phyloP scores from a whole-genome alignment of 306 rosid genomes.

The barrel medic (Medicago truncatula) region DNA sequence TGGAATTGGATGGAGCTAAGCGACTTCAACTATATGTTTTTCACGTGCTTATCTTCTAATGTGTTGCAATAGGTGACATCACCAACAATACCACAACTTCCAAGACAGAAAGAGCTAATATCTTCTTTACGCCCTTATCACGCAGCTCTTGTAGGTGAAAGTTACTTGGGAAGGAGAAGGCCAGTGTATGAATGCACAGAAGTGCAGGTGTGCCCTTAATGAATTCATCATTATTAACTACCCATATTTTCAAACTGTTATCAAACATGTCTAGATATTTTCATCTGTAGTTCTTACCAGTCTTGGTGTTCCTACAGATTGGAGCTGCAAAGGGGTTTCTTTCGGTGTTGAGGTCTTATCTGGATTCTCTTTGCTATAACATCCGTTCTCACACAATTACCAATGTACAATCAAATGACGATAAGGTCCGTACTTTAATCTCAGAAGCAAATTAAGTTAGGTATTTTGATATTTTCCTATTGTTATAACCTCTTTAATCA shows the following conservation, averaged over 20 bases:
- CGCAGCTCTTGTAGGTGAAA: constrained; percentile 91
- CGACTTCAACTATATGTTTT: constrained; percentile 6
- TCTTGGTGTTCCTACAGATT: constrained; percentile 53
- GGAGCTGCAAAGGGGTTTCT: constrained; percentile 94
- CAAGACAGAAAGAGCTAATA: constrained; percentile 73
- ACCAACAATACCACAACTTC: constrained; percentile 77
- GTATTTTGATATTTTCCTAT: constrained; percentile 1
- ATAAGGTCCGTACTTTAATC: constrained; percentile 73
- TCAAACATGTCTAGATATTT: background rate
- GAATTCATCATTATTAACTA: constrained; percentile 14
- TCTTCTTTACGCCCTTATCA: constrained; percentile 81
- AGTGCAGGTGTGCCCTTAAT: constrained; percentile 69
- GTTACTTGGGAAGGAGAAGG: constrained; percentile 89
- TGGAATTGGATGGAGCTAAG: constrained; percentile 5
- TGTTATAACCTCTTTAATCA: constrained; percentile 13
- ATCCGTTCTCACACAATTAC: constrained; percentile 98
- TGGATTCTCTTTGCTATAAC: constrained; percentile 90
- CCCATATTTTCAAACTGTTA: too few relatives aligned
- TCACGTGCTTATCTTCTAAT: constrained; percentile 19
- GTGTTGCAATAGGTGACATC: constrained; percentile 77
- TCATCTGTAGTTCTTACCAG: constrained; percentile 19
- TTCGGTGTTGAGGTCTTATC: constrained; percentile 73
- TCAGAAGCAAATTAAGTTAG: constrained; percentile 23
- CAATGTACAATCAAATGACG: constrained; percentile 93
- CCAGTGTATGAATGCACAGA: constrained; percentile 89